phyloP scores from a whole-genome alignment of 2,329 filamentous ascomycete genomes.

The Spiromastix sp. region DNA sequence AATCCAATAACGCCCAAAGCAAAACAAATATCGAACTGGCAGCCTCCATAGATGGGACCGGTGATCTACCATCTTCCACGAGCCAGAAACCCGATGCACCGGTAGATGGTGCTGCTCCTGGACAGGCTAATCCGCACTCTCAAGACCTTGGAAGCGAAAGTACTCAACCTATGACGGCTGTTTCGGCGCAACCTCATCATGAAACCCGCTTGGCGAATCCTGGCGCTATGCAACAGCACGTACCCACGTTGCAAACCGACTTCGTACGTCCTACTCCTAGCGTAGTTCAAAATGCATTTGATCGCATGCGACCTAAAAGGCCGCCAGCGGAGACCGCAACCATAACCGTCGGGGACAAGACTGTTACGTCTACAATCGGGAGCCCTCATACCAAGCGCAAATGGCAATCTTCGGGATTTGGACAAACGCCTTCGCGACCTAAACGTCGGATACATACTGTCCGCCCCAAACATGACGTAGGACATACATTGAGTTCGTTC shows the following conservation, averaged over 20 bases:
- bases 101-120: not conserved
- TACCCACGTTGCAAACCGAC: not conserved
- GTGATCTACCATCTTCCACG: not conserved
- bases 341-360: conserved; percentile 62
- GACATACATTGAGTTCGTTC: conserved; percentile 41
- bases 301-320: conserved; percentile 55
- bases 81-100: not conserved
- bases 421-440: conserved; percentile 20
- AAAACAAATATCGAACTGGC: not conserved
- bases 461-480: conserved; percentile 30
- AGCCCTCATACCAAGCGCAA: conserved; percentile 31
- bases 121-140: not conserved
- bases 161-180: not conserved
- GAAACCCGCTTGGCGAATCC: not conserved
- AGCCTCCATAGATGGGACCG: not conserved
- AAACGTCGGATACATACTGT: conserved; percentile 30
- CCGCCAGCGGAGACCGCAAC: conserved; percentile 56
- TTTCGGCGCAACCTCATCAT: conserved; percentile 5
- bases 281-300: conserved; percentile 50
- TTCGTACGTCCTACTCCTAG: conserved; percentile 20
- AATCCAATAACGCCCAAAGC: no score
- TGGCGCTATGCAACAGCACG: conserved; percentile 2
- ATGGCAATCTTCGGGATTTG: conserved; percentile 17
- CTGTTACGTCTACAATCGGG: conserved; percentile 56
- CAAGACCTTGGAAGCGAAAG: not conserved